A percentile compares a stretch with the other conserved stretches of the same genome.
Evolutionary conservation across 73 alveolate genomes (phyloP).

Genomic region (Breviolum minutum): DNA sequence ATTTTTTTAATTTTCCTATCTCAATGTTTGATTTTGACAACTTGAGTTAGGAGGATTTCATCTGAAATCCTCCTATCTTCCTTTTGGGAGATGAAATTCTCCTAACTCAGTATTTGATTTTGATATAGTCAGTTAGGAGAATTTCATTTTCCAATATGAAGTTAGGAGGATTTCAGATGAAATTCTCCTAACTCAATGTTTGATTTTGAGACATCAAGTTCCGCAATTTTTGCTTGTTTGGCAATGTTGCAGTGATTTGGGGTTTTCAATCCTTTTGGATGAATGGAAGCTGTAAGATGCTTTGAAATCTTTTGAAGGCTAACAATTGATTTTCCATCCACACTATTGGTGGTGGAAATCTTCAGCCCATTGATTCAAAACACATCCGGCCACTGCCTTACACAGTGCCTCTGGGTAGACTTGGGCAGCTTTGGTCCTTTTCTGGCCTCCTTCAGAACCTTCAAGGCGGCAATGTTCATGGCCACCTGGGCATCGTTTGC

Average conservation of each 20-base stretch:
- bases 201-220: constrained; percentile 5
- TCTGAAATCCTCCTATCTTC: constrained; percentile 21
- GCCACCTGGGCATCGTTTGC: neutral
- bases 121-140: neutral
- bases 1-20: neutral
- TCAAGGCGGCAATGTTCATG: neutral
- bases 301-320: no score
- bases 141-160: neutral
- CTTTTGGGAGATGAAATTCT: neutral
- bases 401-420: neutral
- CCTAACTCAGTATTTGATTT: neutral
- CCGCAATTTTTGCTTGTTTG: neutral
- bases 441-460: neutral
- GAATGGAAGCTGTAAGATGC: neutral
- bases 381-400: constrained; percentile 12
- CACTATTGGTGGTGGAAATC: no score
- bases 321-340: no score
- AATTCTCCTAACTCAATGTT: neutral
- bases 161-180: neutral
- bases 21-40: neutral
- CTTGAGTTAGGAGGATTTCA: neutral
- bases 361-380: neutral
- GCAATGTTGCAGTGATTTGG: neutral
- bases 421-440: neutral
- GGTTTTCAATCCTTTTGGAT: neutral